Base-by-base conservation (phyloP, 1,284 basidiomycete genomes). In the Meripilus lineatus region DNA sequence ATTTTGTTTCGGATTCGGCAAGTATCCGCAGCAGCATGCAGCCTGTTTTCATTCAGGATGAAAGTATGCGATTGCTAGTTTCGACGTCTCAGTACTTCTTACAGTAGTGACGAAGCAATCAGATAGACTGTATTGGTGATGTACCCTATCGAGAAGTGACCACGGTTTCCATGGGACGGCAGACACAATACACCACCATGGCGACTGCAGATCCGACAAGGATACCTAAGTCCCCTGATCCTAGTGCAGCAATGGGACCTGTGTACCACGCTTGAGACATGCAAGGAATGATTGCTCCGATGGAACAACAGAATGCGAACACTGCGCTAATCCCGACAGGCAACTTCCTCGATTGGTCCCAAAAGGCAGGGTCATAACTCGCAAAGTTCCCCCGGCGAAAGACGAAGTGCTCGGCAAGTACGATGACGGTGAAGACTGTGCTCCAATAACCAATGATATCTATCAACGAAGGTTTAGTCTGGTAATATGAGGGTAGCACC, bases 251-350 rank as follows among this genome's bases (percentile, higher is more conserved):
- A 26, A 76, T 67, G 1, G 74, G 71, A 1, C 74, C 73, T 45
- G 59, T 64, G 51, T 76, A 82, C 77, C 76, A 82, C 18, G 65
- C 73, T 47, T 82, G 79, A 32, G 72, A 69, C 77, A 81, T 82
- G 49, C 70, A 78, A 14, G 74, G 77, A 6, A 81, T 63, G 36
- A 81, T 68, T 35, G 79, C 64, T 0, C 74, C 76, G 49, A 72
- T 72, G 0, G 71, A 69, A 13, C 66, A 68, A 0, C 62, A 32
- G 50, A 79, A 78, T 0, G 78, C 67, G 3, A 73, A n/a, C 1
- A 76, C 52, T 0, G 77, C 79, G 1, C 80, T 73, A 6, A 69
- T 22, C 1, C 76, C 75, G 4, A 63, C 56, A 0, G 77, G 76
- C 1, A 79, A 62, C 14, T 51, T 50, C 1, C 50, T 45, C 1